Conservation (phyloP, 768 basidiomycete species). For the Zangia roseola region DNA sequence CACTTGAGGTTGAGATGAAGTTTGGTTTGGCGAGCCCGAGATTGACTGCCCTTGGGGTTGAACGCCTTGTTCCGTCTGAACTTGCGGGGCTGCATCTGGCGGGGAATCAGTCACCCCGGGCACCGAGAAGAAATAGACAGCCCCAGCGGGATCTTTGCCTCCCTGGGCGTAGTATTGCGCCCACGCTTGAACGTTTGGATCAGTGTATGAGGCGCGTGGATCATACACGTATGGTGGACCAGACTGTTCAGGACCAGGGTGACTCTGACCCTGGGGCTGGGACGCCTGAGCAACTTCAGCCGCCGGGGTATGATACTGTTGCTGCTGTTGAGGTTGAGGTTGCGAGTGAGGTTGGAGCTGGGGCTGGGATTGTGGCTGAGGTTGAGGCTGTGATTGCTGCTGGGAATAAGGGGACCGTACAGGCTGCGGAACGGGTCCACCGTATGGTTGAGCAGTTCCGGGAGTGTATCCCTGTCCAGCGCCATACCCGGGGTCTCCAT, state of each 20-base stretch:
- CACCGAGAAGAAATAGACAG: conserved; percentile 78
- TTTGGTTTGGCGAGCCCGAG: conserved; percentile 19
- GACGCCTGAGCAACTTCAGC: conserved; percentile 6
- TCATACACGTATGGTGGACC: conserved; percentile 59
- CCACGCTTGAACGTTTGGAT: conserved; percentile 85
- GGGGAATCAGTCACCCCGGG: conserved; percentile 63
- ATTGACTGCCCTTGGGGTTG: conserved; percentile 14
- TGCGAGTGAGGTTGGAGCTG: conserved; percentile 40
- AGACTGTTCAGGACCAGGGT: conserved; percentile 20
- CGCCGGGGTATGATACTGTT: conserved; percentile 13
- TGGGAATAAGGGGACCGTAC: conserved; percentile 34
- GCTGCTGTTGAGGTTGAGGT: conserved; percentile 29
- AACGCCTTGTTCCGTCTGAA: conserved; percentile 7
- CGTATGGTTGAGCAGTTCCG: conserved; percentile 21
- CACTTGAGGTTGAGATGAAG: conserved; percentile 16
- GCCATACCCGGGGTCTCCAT: conserved; percentile 23
- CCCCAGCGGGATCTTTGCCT: conserved; percentile 68
- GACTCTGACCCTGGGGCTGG: conserved; percentile 14
- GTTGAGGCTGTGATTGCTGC: conserved; percentile 30
- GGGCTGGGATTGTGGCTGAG: conserved; percentile 26
- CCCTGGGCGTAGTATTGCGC: conserved; percentile 83
- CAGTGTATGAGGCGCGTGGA: conserved; percentile 65
- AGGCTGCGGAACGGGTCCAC: conserved; percentile 22
- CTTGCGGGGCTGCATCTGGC: conserved; percentile 11
- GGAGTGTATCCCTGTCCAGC: conserved; percentile 22